A percentile compares a stretch with the other conserved stretches of the same genome.
phyloP scores from a whole-genome alignment of 192 early-diverging fungal genomes.

The Backusella macrospora region DNA sequence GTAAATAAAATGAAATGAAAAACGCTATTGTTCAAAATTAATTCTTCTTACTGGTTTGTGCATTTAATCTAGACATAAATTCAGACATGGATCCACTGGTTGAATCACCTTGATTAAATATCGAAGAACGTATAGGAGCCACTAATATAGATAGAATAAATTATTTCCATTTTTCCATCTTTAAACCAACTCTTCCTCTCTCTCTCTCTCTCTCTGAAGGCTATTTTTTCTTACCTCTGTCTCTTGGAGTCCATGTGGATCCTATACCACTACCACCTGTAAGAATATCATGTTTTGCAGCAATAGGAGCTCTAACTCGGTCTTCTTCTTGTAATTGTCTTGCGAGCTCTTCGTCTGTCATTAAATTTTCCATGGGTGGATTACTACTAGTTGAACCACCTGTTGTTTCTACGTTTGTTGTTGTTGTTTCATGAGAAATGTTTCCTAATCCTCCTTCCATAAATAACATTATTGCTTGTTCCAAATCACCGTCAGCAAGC shows the following conservation, averaged over 20 bases:
- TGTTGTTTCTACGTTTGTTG: slow-evolving; percentile 24
- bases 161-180: background rate
- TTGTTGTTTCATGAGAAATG: slow-evolving; percentile 27
- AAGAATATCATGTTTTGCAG: slow-evolving; percentile 76
- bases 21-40: background rate
- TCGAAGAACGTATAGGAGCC: slow-evolving; percentile 11
- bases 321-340: slow-evolving; percentile 46
- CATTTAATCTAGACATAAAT: slow-evolving; percentile 48
- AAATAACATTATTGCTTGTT: slow-evolving; percentile 81
- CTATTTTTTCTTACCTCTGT: background rate
- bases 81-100: slow-evolving; percentile 51
- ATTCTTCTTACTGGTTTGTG: slow-evolving; percentile 3
- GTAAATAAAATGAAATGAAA: background rate
- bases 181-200: too few relatives aligned
- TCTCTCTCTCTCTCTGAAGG: too few relatives aligned
- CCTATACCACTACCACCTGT: slow-evolving; percentile 51
- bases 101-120: slow-evolving; percentile 53
- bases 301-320: slow-evolving; percentile 81
- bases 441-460: slow-evolving; percentile 73
- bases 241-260: slow-evolving; percentile 2
- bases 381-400: slow-evolving; percentile 31
- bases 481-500: slow-evolving; percentile 76
- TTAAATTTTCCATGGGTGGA: slow-evolving; percentile 21
- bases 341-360: slow-evolving; percentile 56
- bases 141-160: slow-evolving; percentile 5